phyloP scores from a whole-genome alignment of 352 stramenopile genomes.

The Plasmopara halstedii region DNA sequence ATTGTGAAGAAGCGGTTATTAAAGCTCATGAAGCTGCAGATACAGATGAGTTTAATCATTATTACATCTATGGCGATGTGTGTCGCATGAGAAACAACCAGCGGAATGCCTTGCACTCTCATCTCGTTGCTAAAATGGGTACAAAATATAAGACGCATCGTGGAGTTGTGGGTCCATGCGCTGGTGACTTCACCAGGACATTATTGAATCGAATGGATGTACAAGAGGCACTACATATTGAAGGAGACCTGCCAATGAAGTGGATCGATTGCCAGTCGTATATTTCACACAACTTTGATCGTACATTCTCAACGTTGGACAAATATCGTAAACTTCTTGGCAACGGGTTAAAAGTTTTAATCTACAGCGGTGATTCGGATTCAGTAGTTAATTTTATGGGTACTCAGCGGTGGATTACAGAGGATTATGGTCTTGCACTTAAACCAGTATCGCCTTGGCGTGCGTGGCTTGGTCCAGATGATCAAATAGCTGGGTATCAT shows the following conservation, averaged over 20 bases:
- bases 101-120: slow-evolving; percentile 28
- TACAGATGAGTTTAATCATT: slow-evolving; percentile 45
- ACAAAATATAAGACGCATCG: slow-evolving; percentile 32
- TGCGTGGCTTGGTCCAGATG: slow-evolving; percentile 46
- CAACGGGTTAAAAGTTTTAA: slow-evolving; percentile 38
- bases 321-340: slow-evolving; percentile 56
- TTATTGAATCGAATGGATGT: slow-evolving; percentile 49
- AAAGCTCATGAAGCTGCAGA: slow-evolving; percentile 34
- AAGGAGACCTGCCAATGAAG: slow-evolving; percentile 26
- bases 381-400: slow-evolving; percentile 72
- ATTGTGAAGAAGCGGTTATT: slow-evolving; percentile 38
- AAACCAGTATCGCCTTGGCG: slow-evolving; percentile 33
- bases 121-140: slow-evolving; percentile 20
- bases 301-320: slow-evolving; percentile 43
- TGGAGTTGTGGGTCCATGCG: slow-evolving; percentile 45
- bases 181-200: slow-evolving; percentile 39
- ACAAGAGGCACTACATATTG: slow-evolving; percentile 49
- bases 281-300: slow-evolving; percentile 35
- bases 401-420: slow-evolving; percentile 75
- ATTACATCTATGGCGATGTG: slow-evolving; percentile 68
- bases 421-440: slow-evolving; percentile 36
- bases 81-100: slow-evolving; percentile 54
- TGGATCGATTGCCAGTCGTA: slow-evolving; percentile 54
- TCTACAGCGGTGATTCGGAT: slow-evolving; percentile 66
- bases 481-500: slow-evolving; percentile 80